phyloP scores from a whole-genome alignment of 1,139 yeast genomes.

The Geotrichum carabidarum region DNA sequence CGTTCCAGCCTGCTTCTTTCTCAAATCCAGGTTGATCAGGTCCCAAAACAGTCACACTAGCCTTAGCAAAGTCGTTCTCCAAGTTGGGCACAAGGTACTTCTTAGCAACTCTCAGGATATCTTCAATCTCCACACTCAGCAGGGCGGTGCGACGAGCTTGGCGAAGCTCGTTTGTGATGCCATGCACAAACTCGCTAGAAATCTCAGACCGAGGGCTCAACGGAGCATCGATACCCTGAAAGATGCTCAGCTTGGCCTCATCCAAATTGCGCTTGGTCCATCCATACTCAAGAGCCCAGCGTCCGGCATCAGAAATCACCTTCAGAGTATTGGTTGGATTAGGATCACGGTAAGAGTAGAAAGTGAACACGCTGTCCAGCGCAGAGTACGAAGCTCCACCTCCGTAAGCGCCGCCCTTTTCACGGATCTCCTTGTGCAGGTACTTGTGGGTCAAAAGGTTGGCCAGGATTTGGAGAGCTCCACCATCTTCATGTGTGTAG shows the following conservation, averaged over 20 bases:
- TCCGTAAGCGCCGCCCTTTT: conserved; percentile 96
- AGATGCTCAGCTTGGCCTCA: conserved; percentile 84
- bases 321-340: conserved; percentile 66
- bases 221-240: conserved; percentile 92
- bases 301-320: conserved; percentile 55
- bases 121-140: conserved; percentile 58
- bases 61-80: conserved; percentile 23
- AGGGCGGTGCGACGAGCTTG: conserved; percentile 73
- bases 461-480: conserved; percentile 75
- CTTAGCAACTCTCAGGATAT: conserved; percentile 58
- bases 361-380: conserved; percentile 71
- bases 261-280: conserved; percentile 62
- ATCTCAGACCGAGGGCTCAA: conserved; percentile 78
- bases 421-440: conserved; percentile 84
- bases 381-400: conserved; percentile 88
- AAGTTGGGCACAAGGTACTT: conserved; percentile 46
- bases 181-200: conserved; percentile 56
- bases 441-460: conserved; percentile 77
- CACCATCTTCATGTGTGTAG: conserved; percentile 70
- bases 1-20: conserved; percentile 39
- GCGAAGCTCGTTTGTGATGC: conserved; percentile 71
- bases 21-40: conserved; percentile 40
- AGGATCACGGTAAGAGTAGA: conserved; percentile 92
- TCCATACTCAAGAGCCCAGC: conserved; percentile 49
- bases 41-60: conserved; percentile 51